Percentiles rank a stretch among this genome's conserved stretches.
These are phyloP conservation scores for Aspergillus texensis DNA, from an alignment of 2,329 filamentous ascomycete genomes.

Conservation along the genomic window DNA sequence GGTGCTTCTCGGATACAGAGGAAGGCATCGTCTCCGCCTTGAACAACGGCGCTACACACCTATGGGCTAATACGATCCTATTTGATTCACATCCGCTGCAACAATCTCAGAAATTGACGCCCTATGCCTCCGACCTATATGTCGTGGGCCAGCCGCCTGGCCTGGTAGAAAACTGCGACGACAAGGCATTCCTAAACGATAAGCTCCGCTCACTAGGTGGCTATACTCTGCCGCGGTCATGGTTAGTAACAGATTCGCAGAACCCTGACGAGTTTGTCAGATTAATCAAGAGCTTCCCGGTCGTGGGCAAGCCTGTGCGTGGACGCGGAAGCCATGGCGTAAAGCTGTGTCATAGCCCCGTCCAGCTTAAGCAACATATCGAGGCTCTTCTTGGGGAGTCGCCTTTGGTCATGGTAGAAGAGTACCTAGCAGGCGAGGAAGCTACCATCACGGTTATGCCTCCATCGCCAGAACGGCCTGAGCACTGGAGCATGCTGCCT, in stretches of 20 bases:
- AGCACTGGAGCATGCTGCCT: conserved; percentile 50
- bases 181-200: conserved; percentile 54
- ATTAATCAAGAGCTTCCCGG: conserved; percentile 36
- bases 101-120: conserved; percentile 36
- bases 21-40: conserved; percentile 46
- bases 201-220: conserved; percentile 39
- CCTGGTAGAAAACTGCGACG: conserved; percentile 54
- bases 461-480: conserved; percentile 33
- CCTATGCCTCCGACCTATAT: conserved; percentile 33
- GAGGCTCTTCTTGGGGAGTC: conserved; percentile 40
- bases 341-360: conserved; percentile 44
- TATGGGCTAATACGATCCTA: conserved; percentile 57
- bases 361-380: conserved; percentile 40
- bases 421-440: conserved; percentile 54
- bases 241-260: conserved; percentile 30
- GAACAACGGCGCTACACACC: conserved; percentile 45
- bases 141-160: conserved; percentile 52
- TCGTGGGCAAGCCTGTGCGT: conserved; percentile 54
- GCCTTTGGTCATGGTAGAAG: conserved; percentile 48
- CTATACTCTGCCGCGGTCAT: conserved; percentile 47
- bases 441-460: conserved; percentile 58
- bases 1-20: conserved; percentile 51
- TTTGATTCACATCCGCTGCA: conserved; percentile 55
- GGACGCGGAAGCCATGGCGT: conserved; percentile 56
- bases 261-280: conserved; percentile 12